A percentile compares a stretch with the other conserved stretches of the same genome.
phyloP scores from a whole-genome alignment of 768 basidiomycete genomes.

The Grammothele lineata region DNA sequence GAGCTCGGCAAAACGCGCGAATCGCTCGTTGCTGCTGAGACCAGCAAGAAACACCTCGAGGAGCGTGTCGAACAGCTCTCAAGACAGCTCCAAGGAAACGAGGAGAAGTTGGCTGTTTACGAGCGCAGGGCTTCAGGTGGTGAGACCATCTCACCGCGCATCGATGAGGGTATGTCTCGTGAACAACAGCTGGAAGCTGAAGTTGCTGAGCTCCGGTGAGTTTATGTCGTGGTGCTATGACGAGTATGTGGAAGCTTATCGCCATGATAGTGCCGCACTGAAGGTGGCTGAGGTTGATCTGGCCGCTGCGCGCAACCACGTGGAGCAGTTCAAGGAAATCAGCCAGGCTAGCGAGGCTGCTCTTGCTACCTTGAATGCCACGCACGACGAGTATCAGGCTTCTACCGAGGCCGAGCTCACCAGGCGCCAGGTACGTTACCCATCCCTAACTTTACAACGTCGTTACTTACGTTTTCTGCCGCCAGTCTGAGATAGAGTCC shows the following conservation, averaged over 20 bases:
- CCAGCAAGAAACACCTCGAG: conserved; percentile 75
- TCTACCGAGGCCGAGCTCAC: conserved; percentile 67
- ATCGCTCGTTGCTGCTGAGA: conserved; percentile 65
- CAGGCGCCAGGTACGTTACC: conserved; percentile 54
- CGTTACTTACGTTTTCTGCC: not conserved
- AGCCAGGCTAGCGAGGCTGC: conserved; percentile 79
- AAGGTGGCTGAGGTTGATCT: conserved; percentile 79
- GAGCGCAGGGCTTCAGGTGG: conserved; percentile 53
- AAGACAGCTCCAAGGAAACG: conserved; percentile 67
- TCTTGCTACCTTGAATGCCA: conserved; percentile 60
- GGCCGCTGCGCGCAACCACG: conserved; percentile 62
- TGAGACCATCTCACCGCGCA: conserved; percentile 26
- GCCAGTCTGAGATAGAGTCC: conserved; percentile 58
- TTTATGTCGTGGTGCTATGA: conserved; percentile 1
- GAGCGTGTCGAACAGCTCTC: conserved; percentile 60
- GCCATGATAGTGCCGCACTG: conserved; percentile 62
- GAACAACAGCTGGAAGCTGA: conserved; percentile 83
- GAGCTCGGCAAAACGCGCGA: conserved; percentile 70
- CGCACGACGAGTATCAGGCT: conserved; percentile 77
- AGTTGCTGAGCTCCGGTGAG: conserved; percentile 79
- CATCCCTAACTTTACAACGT: not conserved
- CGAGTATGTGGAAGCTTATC: not conserved
- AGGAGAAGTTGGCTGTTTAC: conserved; percentile 85
- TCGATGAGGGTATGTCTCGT: conserved; percentile 46
- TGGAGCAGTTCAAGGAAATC: conserved; percentile 84